Evolutionary conservation across 345 rosid species (phyloP), one percentile per base, ranked within the genome.

Genomic region (Psidium friedrichsthalianum): DNA sequence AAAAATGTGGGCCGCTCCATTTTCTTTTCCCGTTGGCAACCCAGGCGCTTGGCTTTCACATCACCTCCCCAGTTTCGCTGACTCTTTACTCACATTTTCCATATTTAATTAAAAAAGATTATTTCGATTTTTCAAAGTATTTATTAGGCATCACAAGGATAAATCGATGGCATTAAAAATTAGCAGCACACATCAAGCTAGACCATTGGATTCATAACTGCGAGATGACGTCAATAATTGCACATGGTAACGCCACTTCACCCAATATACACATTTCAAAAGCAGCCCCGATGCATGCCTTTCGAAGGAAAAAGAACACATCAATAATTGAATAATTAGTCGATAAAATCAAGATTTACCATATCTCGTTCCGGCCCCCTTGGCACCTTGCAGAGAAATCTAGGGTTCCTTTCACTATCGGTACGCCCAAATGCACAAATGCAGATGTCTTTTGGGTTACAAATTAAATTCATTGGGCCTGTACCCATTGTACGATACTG

Each of bases 351-450:
- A 64, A 64, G 44, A 64, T 3, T 3, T 94, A 97, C 99, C 99
- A 57, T 93, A 92, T 94, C 99, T 89, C 25, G 92, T 90, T 18
- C 99, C 99, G 64, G 94, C 94, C 24, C 24, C 99, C 99, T 87
- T 91, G 98, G 85, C 99, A 97, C 82, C 98, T 92, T 24, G 98
- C 98, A 8, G 98, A 97, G 90, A 97, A 95, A 89, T 97, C 98
- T 3, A 97, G 88, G 51, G 98, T 97, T 89, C 95, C 99, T 91
- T 92, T 94, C 13, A 97, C 98, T 0, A 98, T 97, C 98, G 95
- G 92, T 32, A 90, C 95, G 86, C 97, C 99, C 6, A 93, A 88
- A 85, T 95, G 99, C 89, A 94, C 96, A 88, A 94, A 97, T 3
- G 98, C 99, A 5, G 98, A 95, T 47, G 98, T 93, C 88, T 97